phyloP scores from a whole-genome alignment of 805 yeast species.

The Metschnikowia lunata region DNA sequence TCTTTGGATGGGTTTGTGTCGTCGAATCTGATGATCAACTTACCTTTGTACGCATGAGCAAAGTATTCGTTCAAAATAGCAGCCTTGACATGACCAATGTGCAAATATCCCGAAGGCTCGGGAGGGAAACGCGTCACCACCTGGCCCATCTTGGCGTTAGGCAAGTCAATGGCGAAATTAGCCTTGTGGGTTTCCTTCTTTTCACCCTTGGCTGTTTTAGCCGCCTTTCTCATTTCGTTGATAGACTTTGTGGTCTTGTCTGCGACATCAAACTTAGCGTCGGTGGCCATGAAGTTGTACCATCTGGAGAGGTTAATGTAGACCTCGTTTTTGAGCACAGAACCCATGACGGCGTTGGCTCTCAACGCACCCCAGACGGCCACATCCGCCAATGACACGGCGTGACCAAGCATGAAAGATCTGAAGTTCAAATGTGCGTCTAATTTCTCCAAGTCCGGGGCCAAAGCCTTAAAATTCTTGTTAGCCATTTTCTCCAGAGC shows the following conservation, averaged over 20 bases:
- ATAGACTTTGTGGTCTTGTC: constrained; percentile 65
- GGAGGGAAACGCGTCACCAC: constrained; percentile 99
- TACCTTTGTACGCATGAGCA: constrained; percentile 94
- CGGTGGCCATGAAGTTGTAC: constrained; percentile 69
- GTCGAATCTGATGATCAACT: constrained; percentile 93
- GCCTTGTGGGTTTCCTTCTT: constrained; percentile 91
- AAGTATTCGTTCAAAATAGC: constrained; percentile 95
- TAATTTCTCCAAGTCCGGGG: constrained; percentile 71
- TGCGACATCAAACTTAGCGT: constrained; percentile 62
- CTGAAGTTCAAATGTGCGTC: constrained; percentile 83
- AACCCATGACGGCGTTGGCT: constrained; percentile 89
- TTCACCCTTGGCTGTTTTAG: constrained; percentile 49
- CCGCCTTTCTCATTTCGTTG: constrained; percentile 66
- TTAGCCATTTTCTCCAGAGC: constrained; percentile 66
- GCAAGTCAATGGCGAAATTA: constrained; percentile 87
- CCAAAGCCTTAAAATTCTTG: constrained; percentile 84
- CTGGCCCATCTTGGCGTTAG: constrained; percentile 87
- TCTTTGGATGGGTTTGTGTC: constrained; percentile 98
- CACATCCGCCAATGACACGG: constrained; percentile 72
- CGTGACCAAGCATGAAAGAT: constrained; percentile 67
- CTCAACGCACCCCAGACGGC: constrained; percentile 92
- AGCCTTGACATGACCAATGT: constrained; percentile 98
- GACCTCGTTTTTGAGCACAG: constrained; percentile 78
- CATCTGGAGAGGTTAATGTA: constrained; percentile 89
- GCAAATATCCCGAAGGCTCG: constrained; percentile 98